Conservation (phyloP, 2,329 filamentous ascomycete genomes). For the Eutypa lata region DNA sequence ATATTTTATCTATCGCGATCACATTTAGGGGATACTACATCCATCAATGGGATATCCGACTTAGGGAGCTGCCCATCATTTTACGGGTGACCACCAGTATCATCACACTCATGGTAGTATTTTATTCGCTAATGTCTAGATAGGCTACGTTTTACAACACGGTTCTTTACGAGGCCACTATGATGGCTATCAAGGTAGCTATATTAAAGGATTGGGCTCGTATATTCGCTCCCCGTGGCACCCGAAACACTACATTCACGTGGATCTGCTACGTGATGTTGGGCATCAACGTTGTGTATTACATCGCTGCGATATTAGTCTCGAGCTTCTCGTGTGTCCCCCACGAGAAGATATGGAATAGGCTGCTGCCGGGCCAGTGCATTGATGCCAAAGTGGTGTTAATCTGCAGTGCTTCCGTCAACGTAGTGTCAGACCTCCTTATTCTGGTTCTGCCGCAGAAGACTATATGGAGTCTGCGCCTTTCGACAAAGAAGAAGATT, state of each 20-base stretch:
- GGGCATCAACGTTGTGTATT: not conserved
- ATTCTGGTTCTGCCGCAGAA: not conserved
- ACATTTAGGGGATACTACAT: not conserved
- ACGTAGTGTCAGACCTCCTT: not conserved
- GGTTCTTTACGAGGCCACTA: not conserved
- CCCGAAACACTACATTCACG: not conserved
- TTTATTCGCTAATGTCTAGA: not conserved
- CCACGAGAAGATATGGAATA: not conserved
- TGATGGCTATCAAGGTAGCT: not conserved
- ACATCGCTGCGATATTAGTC: not conserved
- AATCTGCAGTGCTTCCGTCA: not conserved
- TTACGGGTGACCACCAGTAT: not conserved
- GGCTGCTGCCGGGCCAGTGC: not conserved
- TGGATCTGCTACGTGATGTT: not conserved
- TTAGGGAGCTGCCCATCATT: not conserved
- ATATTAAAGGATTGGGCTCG: not conserved
- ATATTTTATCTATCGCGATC: not conserved
- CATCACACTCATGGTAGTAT: not conserved
- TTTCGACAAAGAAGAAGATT: not conserved
- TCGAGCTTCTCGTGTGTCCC: not conserved
- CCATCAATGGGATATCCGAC: not conserved
- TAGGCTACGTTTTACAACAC: not conserved
- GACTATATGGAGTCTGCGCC: not conserved
- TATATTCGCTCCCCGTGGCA: not conserved
- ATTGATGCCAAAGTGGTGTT: not conserved